phyloP scores from a whole-genome alignment of 495 filamentous ascomycete species.

The Hypoxylon fuscum region DNA sequence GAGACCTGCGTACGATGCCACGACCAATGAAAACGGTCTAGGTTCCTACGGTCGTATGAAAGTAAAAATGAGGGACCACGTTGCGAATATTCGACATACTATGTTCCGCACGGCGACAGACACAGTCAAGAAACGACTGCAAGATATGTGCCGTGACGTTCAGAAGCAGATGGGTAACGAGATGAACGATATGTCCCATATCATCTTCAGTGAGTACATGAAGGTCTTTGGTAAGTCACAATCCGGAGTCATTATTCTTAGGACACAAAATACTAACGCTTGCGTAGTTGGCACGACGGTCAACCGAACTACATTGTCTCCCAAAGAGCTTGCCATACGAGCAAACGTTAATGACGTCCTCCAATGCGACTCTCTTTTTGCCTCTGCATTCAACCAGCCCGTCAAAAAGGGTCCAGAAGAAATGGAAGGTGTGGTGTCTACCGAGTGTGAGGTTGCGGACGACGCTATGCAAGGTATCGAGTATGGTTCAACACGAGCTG shows the following conservation, averaged over 20 bases:
- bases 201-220: constrained; percentile 59
- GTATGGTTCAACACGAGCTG: too few species aligned
- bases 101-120: constrained; percentile 64
- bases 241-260: neutral
- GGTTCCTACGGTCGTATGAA: constrained; percentile 68
- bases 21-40: constrained; percentile 55
- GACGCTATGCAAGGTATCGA: too few species aligned
- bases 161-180: constrained; percentile 50
- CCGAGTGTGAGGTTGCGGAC: too few species aligned
- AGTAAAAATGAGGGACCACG: constrained; percentile 59
- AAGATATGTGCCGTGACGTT: constrained; percentile 47
- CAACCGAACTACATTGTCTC: neutral
- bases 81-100: constrained; percentile 47
- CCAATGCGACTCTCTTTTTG: constrained; percentile 14
- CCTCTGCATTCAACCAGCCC: neutral
- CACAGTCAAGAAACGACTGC: constrained; percentile 52
- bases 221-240: constrained; percentile 29
- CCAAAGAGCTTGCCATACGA: constrained; percentile 14
- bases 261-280: neutral
- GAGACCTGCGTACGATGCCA: constrained; percentile 57
- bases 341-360: constrained; percentile 8
- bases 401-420: neutral
- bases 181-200: constrained; percentile 52
- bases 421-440: too few species aligned
- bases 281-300: constrained; percentile 6